phyloP scores from a whole-genome alignment of 225 moss, liverwort and hornwort species.

The Thuidium tamariscinum region DNA sequence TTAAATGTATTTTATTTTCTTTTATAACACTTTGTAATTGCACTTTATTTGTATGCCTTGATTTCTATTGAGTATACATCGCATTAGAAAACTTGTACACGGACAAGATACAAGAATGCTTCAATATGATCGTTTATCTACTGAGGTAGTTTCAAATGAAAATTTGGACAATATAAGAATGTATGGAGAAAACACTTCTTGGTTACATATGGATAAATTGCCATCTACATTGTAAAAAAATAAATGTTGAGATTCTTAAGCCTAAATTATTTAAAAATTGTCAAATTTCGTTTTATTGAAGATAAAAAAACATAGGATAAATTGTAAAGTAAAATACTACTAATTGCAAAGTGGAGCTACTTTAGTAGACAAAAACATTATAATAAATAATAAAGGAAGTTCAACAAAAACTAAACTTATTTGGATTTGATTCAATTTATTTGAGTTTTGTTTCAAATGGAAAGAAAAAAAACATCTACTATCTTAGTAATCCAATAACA shows the following conservation, averaged over 20 bases:
- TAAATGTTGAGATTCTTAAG: background rate
- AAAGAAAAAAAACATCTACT: rapidly evolving
- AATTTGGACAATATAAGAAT: background rate
- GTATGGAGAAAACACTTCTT: background rate
- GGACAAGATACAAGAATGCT: background rate
- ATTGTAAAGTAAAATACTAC: background rate
- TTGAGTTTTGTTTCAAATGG: background rate
- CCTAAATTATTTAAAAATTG: background rate
- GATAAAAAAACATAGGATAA: background rate
- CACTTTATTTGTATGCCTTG: background rate
- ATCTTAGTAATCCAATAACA: background rate
- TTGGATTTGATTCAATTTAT: background rate
- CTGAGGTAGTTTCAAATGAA: rapidly evolving
- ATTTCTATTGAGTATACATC: background rate
- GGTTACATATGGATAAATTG: background rate
- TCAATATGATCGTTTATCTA: rapidly evolving
- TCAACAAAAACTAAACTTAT: background rate
- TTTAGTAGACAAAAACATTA: background rate
- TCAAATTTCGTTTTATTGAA: too few species aligned
- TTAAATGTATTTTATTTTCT: background rate
- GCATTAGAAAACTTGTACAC: background rate
- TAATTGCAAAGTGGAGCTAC: background rate
- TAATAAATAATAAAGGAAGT: background rate
- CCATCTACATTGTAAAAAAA: background rate
- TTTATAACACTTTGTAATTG: background rate